Base-by-base conservation (phyloP, 2,329 filamentous ascomycete species). In the Mollisiaceae sp. region DNA sequence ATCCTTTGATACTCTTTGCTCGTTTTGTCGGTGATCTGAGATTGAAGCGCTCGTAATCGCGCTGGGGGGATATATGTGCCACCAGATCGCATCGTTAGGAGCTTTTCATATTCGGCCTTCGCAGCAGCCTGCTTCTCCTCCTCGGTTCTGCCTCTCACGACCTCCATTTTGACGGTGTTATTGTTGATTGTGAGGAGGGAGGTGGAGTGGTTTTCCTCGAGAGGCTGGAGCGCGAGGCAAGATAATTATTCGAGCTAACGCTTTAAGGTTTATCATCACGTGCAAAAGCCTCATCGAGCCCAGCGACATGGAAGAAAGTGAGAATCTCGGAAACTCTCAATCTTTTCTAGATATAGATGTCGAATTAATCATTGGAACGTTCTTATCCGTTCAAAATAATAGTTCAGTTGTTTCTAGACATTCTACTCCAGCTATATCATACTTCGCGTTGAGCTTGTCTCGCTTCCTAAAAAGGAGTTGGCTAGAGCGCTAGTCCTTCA, bases 1-100 rank as follows among this genome's bases (percentile, higher is more conserved):
- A 99, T 97, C 74, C 95, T 92, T 85, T 98, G 95, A 77, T 97
- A 98, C 80, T 98, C 95, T 79, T 97, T 96, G 79, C 90, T 96
- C 62, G 86, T 89, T 83, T 97, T 97, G 81, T 99, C 95, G 68
- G 93, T 97, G 78, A 99, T 97, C 79, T 97, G 93, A 61, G 94
- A 92, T 81, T 99, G 95, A 67, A 99, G 86, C 45, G 94, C 94
- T 72, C 93, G 89, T 75, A 99, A 83, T 72, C 93, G 87, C 60
- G 94, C 94, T 0, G 95, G 95, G 22, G 95, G 95, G 67, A 99
- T 97, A 77, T 99, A 99, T 27, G 93, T 97, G 72, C 95, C 95
- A 70, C 95, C 95, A 57, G 93, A 97, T 71, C 95, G 91, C 87
- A 97, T 94, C 70, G 87, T 95, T 72, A 97, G 82, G 67, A 98